phyloP scores from a whole-genome alignment of 164 flowering plant genomes.

The Magnolia officinalis region DNA sequence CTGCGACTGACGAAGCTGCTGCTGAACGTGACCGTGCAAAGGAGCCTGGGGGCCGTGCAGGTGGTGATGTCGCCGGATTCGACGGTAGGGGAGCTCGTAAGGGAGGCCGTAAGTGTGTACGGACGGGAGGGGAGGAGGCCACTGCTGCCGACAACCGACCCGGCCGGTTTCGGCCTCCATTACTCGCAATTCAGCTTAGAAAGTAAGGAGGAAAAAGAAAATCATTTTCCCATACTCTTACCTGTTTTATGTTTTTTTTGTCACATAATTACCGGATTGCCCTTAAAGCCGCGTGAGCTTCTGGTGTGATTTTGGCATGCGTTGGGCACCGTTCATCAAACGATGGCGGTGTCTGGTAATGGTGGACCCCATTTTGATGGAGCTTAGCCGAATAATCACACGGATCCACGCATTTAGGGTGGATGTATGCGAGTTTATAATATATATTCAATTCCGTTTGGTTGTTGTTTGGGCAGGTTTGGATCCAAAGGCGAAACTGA shows the following conservation, averaged over 20 bases:
- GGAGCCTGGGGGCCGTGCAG: conserved; percentile 74
- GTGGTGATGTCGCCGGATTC: conserved; percentile 64
- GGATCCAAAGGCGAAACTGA: conserved; percentile 63
- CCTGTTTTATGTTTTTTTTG: neutral
- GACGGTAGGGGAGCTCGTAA: conserved; percentile 62
- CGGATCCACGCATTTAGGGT: no score
- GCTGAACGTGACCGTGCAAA: conserved; percentile 71
- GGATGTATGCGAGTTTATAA: neutral
- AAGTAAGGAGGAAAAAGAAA: conserved; percentile 41
- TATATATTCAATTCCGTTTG: no score
- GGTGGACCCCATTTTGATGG: no score
- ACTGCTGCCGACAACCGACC: conserved; percentile 36
- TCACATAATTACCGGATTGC: neutral
- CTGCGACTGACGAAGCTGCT: conserved; percentile 62
- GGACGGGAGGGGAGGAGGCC: conserved; percentile 76
- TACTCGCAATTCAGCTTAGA: conserved; percentile 91
- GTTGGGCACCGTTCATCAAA: no score
- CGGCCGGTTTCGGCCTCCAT: conserved; percentile 65
- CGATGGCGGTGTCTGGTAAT: no score
- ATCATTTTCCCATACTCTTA: neutral
- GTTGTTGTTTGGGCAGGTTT: conserved; percentile 42
- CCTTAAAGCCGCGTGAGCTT: neutral
- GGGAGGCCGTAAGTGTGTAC: conserved; percentile 54
- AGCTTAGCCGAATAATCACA: no score
- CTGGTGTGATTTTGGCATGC: no score